Conservation (phyloP, 1,139 yeast genomes). For the Geotrichum klebahnii region DNA sequence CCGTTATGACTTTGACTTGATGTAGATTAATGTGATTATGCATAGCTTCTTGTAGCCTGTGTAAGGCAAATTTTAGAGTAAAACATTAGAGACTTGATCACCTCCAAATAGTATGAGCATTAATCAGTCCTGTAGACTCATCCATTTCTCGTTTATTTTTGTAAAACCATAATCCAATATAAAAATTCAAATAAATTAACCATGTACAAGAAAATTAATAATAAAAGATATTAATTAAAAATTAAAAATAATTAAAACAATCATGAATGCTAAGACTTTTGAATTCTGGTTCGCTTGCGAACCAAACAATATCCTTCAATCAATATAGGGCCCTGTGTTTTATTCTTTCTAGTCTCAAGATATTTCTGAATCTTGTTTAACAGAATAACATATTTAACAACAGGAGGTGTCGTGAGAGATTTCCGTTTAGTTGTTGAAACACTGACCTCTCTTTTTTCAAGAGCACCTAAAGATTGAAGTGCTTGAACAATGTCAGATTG, state of each 20-base stretch:
- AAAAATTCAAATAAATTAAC: too few relatives aligned
- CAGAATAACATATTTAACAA: slow-evolving; percentile 4
- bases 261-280: neutral
- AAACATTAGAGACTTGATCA: too few relatives aligned
- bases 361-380: slow-evolving; percentile 3
- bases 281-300: slow-evolving; percentile 2
- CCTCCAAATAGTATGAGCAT: too few relatives aligned
- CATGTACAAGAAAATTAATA: too few relatives aligned
- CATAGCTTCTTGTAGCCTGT: too few relatives aligned
- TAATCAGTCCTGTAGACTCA: too few relatives aligned
- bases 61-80: too few relatives aligned
- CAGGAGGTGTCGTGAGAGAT: neutral
- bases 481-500: slow-evolving; percentile 21
- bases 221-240: too few relatives aligned
- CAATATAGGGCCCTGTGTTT: slow-evolving; percentile 15
- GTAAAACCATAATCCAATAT: too few relatives aligned
- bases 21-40: too few relatives aligned
- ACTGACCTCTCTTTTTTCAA: slow-evolving; percentile 1
- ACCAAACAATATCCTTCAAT: slow-evolving; percentile 19
- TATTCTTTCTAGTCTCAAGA: slow-evolving; percentile 10
- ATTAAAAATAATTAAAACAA: slow-evolving; percentile 25
- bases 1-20: too few relatives aligned
- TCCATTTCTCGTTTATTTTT: too few relatives aligned
- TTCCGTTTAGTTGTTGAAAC: neutral
- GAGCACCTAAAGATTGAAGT: slow-evolving; percentile 16